A percentile compares a stretch with the other conserved stretches of the same genome.
These are phyloP conservation scores for Somion occarium DNA, from an alignment of 1,284 basidiomycete genomes.

Conservation along the genomic window DNA sequence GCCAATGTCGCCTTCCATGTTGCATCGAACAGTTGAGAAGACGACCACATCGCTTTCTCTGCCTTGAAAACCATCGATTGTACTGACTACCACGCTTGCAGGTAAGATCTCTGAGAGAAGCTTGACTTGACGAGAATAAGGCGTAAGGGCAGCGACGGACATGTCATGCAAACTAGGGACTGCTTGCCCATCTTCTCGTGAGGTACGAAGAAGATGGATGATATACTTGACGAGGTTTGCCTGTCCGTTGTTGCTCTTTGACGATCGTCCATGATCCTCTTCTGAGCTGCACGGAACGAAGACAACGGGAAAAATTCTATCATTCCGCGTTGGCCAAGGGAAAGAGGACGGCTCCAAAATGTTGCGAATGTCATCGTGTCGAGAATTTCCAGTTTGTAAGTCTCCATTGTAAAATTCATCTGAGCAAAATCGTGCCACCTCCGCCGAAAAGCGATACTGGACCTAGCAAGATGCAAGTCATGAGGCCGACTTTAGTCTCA, in stretches of 20 bases:
- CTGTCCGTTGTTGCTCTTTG: conserved; percentile 58
- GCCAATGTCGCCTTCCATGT: conserved; percentile 54
- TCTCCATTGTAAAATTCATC: conserved; percentile 53
- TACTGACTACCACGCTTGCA: conserved; percentile 40
- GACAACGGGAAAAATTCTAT: conserved; percentile 41
- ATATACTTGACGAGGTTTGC: conserved; percentile 43
- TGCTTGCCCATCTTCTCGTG: conserved; percentile 15
- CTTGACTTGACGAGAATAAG: conserved; percentile 52
- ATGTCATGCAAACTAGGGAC: conserved; percentile 19
- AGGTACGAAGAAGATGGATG: conserved; percentile 34
- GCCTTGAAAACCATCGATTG: conserved; percentile 75
- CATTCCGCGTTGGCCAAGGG: conserved; percentile 45
- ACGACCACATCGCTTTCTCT: conserved; percentile 70
- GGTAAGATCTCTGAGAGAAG: conserved; percentile 39
- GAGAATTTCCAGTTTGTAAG: conserved; percentile 41
- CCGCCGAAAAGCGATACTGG: conserved; percentile 59
- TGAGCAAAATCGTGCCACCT: conserved; percentile 56
- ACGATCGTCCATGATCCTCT: conserved; percentile 54
- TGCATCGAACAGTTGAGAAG: conserved; percentile 67
- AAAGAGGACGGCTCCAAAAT: conserved; percentile 39
- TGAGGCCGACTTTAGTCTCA: neutral
- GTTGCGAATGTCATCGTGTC: conserved; percentile 35
- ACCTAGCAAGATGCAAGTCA: conserved; percentile 28
- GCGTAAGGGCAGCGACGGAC: conserved; percentile 51
- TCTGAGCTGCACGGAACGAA: conserved; percentile 54